These are phyloP conservation scores for Gautieria morchelliformis DNA, from an alignment of 768 basidiomycete species.

Conservation along the genomic window DNA sequence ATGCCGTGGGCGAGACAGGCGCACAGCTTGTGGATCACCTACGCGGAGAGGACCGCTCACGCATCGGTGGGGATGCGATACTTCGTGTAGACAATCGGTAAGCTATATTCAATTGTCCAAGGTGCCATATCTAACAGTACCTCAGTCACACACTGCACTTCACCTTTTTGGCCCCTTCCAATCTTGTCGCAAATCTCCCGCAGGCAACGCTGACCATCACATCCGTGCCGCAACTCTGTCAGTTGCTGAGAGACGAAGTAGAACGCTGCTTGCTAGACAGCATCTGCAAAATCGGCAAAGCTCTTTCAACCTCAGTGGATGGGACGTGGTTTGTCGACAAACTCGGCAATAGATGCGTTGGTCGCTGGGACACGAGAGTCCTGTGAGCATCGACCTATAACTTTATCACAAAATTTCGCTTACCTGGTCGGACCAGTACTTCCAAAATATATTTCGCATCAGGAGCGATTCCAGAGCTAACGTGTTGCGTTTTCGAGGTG, in stretches of 20 bases:
- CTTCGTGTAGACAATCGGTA: conserved; percentile 64
- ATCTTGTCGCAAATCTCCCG: conserved; percentile 66
- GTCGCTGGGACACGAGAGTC: conserved; percentile 72
- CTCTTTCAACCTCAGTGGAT: conserved; percentile 36
- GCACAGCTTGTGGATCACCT: conserved; percentile 43
- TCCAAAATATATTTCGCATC: neutral
- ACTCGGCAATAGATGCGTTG: conserved; percentile 51
- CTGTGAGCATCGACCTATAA: conserved; percentile 39
- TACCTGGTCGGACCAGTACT: neutral
- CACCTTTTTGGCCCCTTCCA: conserved; percentile 67
- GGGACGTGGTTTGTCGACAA: conserved; percentile 75
- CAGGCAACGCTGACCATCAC: conserved; percentile 69
- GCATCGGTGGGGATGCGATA: conserved; percentile 62
- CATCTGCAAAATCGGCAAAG: conserved; percentile 58
- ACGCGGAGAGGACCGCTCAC: conserved; percentile 28
- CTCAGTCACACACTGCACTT: conserved; percentile 64
- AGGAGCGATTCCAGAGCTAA: neutral
- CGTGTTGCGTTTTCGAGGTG: neutral
- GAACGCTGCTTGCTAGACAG: conserved; percentile 58
- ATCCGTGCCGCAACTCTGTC: conserved; percentile 66
- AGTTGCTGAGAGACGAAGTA: conserved; percentile 70
- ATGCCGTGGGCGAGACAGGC: conserved; percentile 61
- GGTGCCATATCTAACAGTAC: neutral
- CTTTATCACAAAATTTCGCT: neutral
- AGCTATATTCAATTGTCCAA: conserved; percentile 4